phyloP scores from a whole-genome alignment of 805 yeast species.

The Pichia membranifaciens region DNA sequence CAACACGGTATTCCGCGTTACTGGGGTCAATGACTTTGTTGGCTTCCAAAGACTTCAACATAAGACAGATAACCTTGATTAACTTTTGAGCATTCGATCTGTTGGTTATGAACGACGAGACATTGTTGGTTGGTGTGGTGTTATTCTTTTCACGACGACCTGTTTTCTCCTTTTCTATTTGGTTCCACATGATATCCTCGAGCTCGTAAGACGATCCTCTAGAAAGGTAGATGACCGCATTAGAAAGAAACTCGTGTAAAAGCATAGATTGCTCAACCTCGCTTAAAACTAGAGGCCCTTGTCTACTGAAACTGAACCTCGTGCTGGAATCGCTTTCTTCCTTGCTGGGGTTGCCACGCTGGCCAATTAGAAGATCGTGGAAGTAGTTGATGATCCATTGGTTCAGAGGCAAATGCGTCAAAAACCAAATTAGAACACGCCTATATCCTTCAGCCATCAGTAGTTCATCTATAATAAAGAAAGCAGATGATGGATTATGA shows the following conservation, averaged over 20 bases:
- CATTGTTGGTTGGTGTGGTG: neutral
- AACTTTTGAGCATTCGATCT: conserved; percentile 33
- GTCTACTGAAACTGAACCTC: conserved; percentile 44
- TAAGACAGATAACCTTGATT: conserved; percentile 53
- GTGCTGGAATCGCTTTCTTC: neutral
- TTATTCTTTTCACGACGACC: neutral
- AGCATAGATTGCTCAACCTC: conserved; percentile 61
- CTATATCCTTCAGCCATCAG: conserved; percentile 63
- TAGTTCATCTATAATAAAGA: conserved; percentile 61
- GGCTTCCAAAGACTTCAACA: conserved; percentile 49
- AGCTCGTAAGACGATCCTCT: conserved; percentile 27
- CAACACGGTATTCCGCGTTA: conserved; percentile 50
- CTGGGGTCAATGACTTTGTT: conserved; percentile 37
- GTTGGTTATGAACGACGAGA: conserved; percentile 23
- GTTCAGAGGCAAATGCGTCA: conserved; percentile 56
- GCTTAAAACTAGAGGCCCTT: conserved; percentile 48
- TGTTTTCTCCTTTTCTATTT: neutral
- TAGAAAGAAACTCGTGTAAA: conserved; percentile 63
- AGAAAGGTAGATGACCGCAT: conserved; percentile 40
- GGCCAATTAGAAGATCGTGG: conserved; percentile 51
- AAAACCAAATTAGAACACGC: conserved; percentile 58
- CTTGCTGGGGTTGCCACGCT: conserved; percentile 42
- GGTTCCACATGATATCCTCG: conserved; percentile 14
- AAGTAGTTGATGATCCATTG: conserved; percentile 55
- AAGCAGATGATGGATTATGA: conserved; percentile 46